Evolutionary conservation across 345 rosid species (phyloP), one percentile per base, ranked within the genome.

Genomic region (Salix exigua): DNA sequence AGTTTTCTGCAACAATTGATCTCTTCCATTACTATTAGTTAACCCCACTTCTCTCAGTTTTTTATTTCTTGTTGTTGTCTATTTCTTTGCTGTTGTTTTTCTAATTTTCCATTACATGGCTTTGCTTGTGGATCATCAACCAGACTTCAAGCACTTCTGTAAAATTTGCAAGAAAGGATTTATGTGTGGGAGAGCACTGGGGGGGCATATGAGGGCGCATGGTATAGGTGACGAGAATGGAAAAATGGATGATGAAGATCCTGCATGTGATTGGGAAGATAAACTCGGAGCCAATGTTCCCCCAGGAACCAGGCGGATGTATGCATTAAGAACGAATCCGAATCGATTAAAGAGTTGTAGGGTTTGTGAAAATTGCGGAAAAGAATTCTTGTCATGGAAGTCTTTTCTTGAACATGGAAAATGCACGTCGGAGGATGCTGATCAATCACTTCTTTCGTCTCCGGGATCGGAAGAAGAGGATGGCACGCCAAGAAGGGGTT

Each of bases 151-250:
- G 78, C 86, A 89, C 69, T 89, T 81, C 18, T 91, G 96, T 73
- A 89, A 86, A 58, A 91, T 89, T 38, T 91, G 96, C 85, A 89
- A 89, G 85, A 89, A 89, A 79, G 93, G 93, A 5, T 89, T 88
- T 70, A 87, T 86, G 53, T 89, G 92, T 23, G 96, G 96, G 9
- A 84, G 93, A 50, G 93, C 92, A 8, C 75, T 91, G 1, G 96
- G 96, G 0, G 96, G 96, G 33, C 96, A 91, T 76, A 89, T 91
- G 96, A 85, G 93, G 82, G 90, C 96, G 0, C 96, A 91, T 33
- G 96, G 96, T n/a, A 85, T 89, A 8, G 91, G 92, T 3, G 87
- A 85, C 35, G 93, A 89, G 70, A 79, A 79, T n/a, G 82, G 70
- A 11, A 84, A 84, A 35, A 33, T 83, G 28, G 93, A 89, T 5